These are phyloP conservation scores for Termitomyces bulborhizus DNA, from an alignment of 768 basidiomycete species.

Conservation along the genomic window DNA sequence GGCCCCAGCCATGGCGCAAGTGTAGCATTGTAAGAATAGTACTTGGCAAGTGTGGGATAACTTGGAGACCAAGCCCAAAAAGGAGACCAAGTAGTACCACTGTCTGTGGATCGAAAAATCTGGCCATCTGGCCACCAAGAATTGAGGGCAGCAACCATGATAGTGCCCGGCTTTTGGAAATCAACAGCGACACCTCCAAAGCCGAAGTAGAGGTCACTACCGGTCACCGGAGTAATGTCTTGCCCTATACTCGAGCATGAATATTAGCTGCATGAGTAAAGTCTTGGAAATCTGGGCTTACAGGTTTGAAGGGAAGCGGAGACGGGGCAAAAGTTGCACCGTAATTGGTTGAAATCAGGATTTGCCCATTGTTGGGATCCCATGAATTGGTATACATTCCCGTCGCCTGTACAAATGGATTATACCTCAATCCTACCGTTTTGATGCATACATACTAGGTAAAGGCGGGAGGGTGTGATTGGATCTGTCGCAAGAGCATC, in stretches of 20 bases:
- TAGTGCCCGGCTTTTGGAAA: constrained; percentile 50
- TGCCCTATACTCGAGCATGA: constrained; percentile 30
- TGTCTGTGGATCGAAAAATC: constrained; percentile 54
- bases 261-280: not conserved
- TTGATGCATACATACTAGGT: constrained; percentile 29
- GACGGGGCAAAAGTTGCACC: constrained; percentile 51
- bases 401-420: constrained; percentile 30
- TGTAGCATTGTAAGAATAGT: constrained; percentile 48
- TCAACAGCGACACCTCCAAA: constrained; percentile 62
- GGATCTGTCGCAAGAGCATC: constrained; percentile 62
- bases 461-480: constrained; percentile 46
- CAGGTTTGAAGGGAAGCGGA: constrained; percentile 54
- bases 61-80: constrained; percentile 51
- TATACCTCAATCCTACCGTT: not conserved
- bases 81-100: constrained; percentile 52
- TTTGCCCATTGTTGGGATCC: constrained; percentile 59
- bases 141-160: constrained; percentile 66
- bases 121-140: constrained; percentile 65
- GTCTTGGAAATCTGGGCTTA: constrained; percentile 12
- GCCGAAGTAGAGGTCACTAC: constrained; percentile 53
- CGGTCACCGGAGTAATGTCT: constrained; percentile 56
- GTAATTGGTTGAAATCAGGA: constrained; percentile 52
- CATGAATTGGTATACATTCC: constrained; percentile 60
- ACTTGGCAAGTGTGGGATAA: constrained; percentile 29
- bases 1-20: constrained; percentile 59